Evolutionary conservation across 768 basidiomycete genomes (phyloP).

Genomic region (Tricholoma matsutake): DNA sequence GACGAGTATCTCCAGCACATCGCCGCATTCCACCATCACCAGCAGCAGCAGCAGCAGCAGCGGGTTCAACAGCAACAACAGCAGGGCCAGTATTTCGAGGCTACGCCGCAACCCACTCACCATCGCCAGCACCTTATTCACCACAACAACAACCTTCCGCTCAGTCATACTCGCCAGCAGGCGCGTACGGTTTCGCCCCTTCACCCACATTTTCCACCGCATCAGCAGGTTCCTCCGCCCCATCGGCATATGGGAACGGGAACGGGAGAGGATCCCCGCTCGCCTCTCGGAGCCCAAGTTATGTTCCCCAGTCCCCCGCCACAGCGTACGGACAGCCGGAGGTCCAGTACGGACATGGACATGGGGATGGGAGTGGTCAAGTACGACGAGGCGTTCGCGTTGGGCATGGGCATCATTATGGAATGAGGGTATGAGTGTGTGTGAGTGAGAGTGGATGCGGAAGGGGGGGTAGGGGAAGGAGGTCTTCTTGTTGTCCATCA

Average conservation of each 20-base stretch:
- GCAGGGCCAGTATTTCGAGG: not conserved
- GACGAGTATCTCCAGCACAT: conserved; percentile 1
- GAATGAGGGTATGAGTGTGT: not conserved
- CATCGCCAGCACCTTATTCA: conserved; percentile 4
- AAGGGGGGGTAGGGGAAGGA: too few relatives aligned
- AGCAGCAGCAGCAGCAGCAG: not conserved
- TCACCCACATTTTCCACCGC: conserved; percentile 2
- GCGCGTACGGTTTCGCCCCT: conserved; percentile 1
- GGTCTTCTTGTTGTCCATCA: not conserved
- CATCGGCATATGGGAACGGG: not conserved
- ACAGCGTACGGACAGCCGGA: not conserved
- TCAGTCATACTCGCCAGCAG: not conserved
- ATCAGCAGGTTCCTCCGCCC: not conserved
- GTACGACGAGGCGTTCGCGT: not conserved
- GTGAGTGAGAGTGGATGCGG: too few relatives aligned
- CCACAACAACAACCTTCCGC: not conserved
- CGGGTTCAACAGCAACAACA: not conserved
- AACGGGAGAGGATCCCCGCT: not conserved
- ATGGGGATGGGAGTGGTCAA: conserved; percentile 1
- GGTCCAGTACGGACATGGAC: not conserved
- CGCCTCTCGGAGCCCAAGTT: conserved; percentile 1
- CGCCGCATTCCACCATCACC: not conserved
- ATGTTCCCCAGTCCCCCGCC: conserved; percentile 1
- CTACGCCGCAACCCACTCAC: not conserved
- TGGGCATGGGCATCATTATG: not conserved